Conservation (phyloP, 179 eudicot species). For the Beta macrorhiza region DNA sequence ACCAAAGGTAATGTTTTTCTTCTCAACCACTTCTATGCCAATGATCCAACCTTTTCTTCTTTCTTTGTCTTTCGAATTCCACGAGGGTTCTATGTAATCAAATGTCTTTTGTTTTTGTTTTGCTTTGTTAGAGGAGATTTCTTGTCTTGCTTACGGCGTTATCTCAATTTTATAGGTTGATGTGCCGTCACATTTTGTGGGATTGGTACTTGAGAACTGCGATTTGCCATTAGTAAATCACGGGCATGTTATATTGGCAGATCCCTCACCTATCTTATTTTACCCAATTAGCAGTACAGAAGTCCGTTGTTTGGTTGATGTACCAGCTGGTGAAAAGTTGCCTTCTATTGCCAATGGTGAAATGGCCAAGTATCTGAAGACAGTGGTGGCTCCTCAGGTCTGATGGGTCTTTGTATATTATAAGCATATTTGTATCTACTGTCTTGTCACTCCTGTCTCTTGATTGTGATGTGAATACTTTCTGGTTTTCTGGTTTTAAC, state of each 20-base stretch:
- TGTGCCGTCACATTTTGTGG: slow-evolving; percentile 66
- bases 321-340: slow-evolving; percentile 73
- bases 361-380: slow-evolving; percentile 62
- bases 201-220: slow-evolving; percentile 69
- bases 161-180: slow-evolving; percentile 47
- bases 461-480: neutral
- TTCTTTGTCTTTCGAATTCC: neutral
- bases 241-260: slow-evolving; percentile 70
- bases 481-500: neutral
- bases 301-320: slow-evolving; percentile 74
- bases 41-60: neutral
- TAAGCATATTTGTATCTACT: neutral
- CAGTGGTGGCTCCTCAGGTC: slow-evolving; percentile 73
- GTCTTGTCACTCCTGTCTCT: neutral
- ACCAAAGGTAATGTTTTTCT: slow-evolving; percentile 46
- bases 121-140: neutral
- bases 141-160: neutral
- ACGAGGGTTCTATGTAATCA: neutral
- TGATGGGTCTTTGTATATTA: neutral
- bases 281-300: slow-evolving; percentile 71
- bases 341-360: slow-evolving; percentile 69
- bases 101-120: neutral
- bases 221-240: slow-evolving; percentile 56
- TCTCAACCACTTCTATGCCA: neutral
- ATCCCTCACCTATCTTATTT: slow-evolving; percentile 64